phyloP scores from a whole-genome alignment of 2,329 filamentous ascomycete genomes.

The Phoma sp. region DNA sequence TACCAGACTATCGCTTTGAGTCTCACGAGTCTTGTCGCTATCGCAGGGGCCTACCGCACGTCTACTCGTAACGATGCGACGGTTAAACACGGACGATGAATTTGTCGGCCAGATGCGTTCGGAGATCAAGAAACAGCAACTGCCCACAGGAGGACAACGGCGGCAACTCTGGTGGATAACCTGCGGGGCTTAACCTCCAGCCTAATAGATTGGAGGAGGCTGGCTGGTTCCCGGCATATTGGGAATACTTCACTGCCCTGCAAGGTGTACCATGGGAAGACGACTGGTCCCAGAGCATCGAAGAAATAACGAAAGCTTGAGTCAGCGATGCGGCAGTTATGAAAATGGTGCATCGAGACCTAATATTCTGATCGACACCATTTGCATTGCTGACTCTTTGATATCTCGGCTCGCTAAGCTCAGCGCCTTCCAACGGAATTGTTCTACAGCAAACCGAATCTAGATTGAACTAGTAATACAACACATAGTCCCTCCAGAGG shows the following conservation, averaged over 20 bases:
- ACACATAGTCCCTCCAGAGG: background rate
- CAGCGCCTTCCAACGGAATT: background rate
- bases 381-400: conserved; percentile 1
- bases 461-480: background rate
- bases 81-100: too few relatives aligned
- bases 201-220: conserved; percentile 20
- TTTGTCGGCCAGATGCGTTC: too few relatives aligned
- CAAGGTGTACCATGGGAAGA: conserved; percentile 18
- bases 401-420: conserved; percentile 1
- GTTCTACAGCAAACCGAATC: background rate
- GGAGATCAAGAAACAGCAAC: too few relatives aligned
- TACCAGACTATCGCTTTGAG: too few relatives aligned
- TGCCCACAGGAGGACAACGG: too few relatives aligned
- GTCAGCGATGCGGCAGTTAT: conserved; percentile 14
- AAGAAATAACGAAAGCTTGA: conserved; percentile 18
- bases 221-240: conserved; percentile 21
- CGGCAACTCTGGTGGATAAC: too few relatives aligned
- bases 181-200: conserved; percentile 10
- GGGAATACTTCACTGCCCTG: conserved; percentile 19
- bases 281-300: conserved; percentile 19
- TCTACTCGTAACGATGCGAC: too few relatives aligned
- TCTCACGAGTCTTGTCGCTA: too few relatives aligned
- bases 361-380: conserved; percentile 14
- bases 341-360: conserved; percentile 20
- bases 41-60: too few relatives aligned